Conservation (phyloP, 208 protist species). For the Chromosphaera perkinsii region DNA sequence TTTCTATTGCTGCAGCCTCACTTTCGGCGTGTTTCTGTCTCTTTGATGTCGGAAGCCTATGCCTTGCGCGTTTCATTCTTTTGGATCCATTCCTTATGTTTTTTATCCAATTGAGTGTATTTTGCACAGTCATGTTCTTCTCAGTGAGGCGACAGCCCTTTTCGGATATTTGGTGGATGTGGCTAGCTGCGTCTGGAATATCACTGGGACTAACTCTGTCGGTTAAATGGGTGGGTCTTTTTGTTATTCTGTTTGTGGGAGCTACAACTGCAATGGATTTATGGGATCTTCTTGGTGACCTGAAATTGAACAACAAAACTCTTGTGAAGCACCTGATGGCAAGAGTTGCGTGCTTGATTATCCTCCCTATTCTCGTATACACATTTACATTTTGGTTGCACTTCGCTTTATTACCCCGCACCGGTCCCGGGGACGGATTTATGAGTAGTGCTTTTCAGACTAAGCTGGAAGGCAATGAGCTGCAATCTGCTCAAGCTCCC, state of each 20-base stretch:
- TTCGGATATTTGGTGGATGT: constrained; percentile 12
- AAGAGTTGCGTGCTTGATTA: constrained; percentile 24
- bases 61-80: constrained; percentile 31
- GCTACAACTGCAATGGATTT: constrained; percentile 23
- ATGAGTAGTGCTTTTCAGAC: constrained; percentile 36
- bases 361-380: constrained; percentile 30
- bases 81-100: constrained; percentile 29
- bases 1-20: neutral
- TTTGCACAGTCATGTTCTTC: neutral
- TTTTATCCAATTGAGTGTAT: constrained; percentile 15
- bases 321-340: constrained; percentile 24
- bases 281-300: constrained; percentile 40
- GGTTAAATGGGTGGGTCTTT: constrained; percentile 42
- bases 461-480: constrained; percentile 23
- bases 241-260: constrained; percentile 33
- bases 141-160: neutral
- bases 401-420: constrained; percentile 17
- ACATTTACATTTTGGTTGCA: constrained; percentile 23
- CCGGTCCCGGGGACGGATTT: constrained; percentile 34
- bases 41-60: constrained; percentile 19
- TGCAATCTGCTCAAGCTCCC: constrained; percentile 13
- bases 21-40: constrained; percentile 8
- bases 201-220: constrained; percentile 23
- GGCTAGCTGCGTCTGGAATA: neutral
- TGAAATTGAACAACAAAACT: neutral